A percentile compares a stretch with the other conserved stretches of the same genome.
Evolutionary conservation across 257 asterid genomes (phyloP).

Genomic region (Solanum boliviense): DNA sequence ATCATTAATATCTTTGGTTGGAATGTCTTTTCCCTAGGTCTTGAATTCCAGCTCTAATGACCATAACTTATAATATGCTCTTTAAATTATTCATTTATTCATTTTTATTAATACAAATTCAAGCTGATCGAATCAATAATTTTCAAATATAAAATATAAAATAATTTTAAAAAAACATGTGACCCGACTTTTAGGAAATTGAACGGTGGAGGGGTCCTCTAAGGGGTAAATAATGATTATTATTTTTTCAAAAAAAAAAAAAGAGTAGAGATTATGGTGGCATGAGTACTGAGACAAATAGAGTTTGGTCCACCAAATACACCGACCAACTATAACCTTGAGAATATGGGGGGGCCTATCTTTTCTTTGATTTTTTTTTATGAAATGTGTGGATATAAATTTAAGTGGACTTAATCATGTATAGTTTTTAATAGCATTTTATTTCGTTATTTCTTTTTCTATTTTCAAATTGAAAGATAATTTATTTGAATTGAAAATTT

Average conservation of each 20-base stretch:
- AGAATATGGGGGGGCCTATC: not conserved
- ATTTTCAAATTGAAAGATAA: not conserved
- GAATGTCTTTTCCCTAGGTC: too few relatives aligned
- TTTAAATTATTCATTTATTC: not conserved
- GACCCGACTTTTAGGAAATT: constrained; percentile 20
- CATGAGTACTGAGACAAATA: not conserved
- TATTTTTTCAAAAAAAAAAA: not conserved
- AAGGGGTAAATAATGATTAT: not conserved
- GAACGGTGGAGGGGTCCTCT: not conserved
- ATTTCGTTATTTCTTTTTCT: not conserved
- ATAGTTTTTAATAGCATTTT: not conserved
- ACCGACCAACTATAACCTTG: constrained; percentile 24
- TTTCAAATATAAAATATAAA: not conserved
- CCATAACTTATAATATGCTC: not conserved
- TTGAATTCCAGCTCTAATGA: not conserved
- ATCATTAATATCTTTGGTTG: too few relatives aligned
- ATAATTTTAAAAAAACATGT: not conserved
- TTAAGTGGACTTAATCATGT: not conserved
- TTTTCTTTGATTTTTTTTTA: not conserved
- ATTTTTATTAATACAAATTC: not conserved
- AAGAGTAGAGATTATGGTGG: not conserved
- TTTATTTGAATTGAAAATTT: accelerated
- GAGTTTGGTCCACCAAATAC: constrained; percentile 21
- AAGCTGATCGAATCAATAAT: not conserved
- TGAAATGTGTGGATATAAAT: constrained; percentile 8